These are phyloP conservation scores for Verticillium longisporum DNA, from an alignment of 2,329 filamentous ascomycete genomes.

Conservation along the genomic window DNA sequence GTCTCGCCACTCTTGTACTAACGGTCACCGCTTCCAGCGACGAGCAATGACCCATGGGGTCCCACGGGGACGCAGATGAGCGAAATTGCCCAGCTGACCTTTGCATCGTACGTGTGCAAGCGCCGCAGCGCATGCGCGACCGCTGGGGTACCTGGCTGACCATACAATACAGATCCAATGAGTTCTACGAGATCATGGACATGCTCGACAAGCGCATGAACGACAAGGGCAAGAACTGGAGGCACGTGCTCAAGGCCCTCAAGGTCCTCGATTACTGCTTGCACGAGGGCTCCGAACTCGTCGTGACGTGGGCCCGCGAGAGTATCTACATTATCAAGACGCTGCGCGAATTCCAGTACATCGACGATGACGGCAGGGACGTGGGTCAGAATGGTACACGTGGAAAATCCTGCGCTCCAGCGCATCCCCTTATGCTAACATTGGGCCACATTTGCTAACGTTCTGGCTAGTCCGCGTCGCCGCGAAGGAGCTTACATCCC, in stretches of 20 bases:
- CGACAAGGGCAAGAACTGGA: slow-evolving; percentile 99
- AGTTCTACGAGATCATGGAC: slow-evolving; percentile 99
- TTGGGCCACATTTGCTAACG: no score
- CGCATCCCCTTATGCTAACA: no score
- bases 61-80: slow-evolving; percentile 97
- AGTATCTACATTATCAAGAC: slow-evolving; percentile 99
- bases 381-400: slow-evolving; percentile 86
- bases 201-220: slow-evolving; percentile 99
- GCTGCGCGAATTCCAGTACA: slow-evolving; percentile 90
- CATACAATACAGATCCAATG: slow-evolving; percentile 61
- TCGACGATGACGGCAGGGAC: slow-evolving; percentile 91
- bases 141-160: not conserved
- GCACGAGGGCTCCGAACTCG: slow-evolving; percentile 92
- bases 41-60: slow-evolving; percentile 98
- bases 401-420: no score
- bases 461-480: slow-evolving; percentile 71
- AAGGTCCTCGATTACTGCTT: slow-evolving; percentile 98
- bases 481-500: slow-evolving; percentile 87
- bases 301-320: slow-evolving; percentile 96
- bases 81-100: slow-evolving; percentile 96
- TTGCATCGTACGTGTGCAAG: slow-evolving; percentile 70
- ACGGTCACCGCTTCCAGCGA: slow-evolving; percentile 56
- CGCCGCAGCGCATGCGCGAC: not conserved
- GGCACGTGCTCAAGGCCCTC: slow-evolving; percentile 92
- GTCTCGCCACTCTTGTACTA: slow-evolving; percentile 1